Conservation (phyloP, 805 yeast genomes). For the Saccharomycodes ludwigii region DNA sequence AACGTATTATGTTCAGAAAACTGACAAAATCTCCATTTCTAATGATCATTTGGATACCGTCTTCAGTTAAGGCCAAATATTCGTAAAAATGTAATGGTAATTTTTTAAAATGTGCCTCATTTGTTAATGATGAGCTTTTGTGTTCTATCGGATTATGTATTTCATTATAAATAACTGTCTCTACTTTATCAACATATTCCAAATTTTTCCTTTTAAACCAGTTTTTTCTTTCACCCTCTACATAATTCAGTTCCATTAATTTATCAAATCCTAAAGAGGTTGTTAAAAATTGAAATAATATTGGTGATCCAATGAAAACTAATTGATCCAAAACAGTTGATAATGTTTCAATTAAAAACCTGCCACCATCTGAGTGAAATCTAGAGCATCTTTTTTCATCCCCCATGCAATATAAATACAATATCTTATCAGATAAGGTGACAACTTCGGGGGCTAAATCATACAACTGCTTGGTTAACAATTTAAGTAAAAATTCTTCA, state of each 20-base stretch:
- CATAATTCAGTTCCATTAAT: conserved; percentile 43
- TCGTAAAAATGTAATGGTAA: conserved; percentile 67
- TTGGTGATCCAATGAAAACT: conserved; percentile 38
- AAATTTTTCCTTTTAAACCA: conserved; percentile 46
- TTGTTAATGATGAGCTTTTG: conserved; percentile 3
- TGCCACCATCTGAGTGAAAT: conserved; percentile 6
- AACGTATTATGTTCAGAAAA: conserved; percentile 25
- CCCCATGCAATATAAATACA: conserved; percentile 41
- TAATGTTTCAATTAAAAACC: conserved; percentile 8
- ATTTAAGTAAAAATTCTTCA: conserved; percentile 22
- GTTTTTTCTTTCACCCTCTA: conserved; percentile 49
- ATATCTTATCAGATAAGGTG: conserved; percentile 38
- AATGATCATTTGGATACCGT: conserved; percentile 56
- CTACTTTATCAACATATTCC: conserved; percentile 37
- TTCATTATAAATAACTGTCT: conserved; percentile 22
- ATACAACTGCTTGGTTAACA: conserved; percentile 56
- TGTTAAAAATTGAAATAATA: conserved; percentile 52
- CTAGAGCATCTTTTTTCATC: conserved; percentile 24
- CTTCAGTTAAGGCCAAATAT: conserved; percentile 66
- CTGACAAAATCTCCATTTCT: conserved; percentile 34
- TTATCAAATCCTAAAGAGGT: conserved; percentile 60
- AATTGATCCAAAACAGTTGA: conserved; percentile 28
- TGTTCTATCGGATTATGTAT: conserved; percentile 7
- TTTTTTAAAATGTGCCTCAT: conserved; percentile 12
- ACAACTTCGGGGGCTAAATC: conserved; percentile 50